Evolutionary conservation across 495 filamentous ascomycete genomes (phyloP).

Genomic region (Penicillium simplicissimum): DNA sequence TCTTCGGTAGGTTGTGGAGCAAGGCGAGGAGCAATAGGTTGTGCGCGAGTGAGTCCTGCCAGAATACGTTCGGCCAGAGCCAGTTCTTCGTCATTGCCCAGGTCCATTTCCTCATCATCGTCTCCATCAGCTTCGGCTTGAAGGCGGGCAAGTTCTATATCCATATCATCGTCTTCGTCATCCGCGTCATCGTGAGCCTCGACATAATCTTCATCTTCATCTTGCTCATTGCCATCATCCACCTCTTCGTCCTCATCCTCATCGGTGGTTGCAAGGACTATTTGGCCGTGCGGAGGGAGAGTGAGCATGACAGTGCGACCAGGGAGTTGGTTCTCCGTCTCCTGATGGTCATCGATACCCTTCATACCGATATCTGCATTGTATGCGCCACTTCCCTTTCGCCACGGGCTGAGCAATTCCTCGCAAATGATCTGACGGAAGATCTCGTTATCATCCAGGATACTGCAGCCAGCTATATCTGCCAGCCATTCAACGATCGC

Average conservation of each 20-base stretch:
- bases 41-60: conserved; percentile 28
- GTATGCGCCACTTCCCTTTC: conserved; percentile 77
- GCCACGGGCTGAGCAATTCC: conserved; percentile 85
- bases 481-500: conserved; percentile 97
- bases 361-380: conserved; percentile 81
- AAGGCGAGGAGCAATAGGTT: conserved; percentile 9
- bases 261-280: conserved; percentile 43
- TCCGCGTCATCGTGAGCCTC: conserved; percentile 50
- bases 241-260: conserved; percentile 51
- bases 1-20: conserved; percentile 45
- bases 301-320: conserved; percentile 42
- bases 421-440: conserved; percentile 82
- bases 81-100: conserved; percentile 59
- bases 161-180: conserved; percentile 42
- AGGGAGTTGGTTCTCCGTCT: conserved; percentile 35
- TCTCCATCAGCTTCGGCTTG: conserved; percentile 37
- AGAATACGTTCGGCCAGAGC: conserved; percentile 68
- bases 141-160: conserved; percentile 22
- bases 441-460: conserved; percentile 76
- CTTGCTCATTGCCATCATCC: conserved; percentile 48
- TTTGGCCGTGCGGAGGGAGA: conserved; percentile 40
- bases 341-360: conserved; percentile 88
- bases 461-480: conserved; percentile 88
- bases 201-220: conserved; percentile 46
- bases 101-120: conserved; percentile 46